Evolutionary conservation across 139 green algal species (phyloP), one percentile per base, ranked within the genome.

Genomic region (Closterium sp.): DNA sequence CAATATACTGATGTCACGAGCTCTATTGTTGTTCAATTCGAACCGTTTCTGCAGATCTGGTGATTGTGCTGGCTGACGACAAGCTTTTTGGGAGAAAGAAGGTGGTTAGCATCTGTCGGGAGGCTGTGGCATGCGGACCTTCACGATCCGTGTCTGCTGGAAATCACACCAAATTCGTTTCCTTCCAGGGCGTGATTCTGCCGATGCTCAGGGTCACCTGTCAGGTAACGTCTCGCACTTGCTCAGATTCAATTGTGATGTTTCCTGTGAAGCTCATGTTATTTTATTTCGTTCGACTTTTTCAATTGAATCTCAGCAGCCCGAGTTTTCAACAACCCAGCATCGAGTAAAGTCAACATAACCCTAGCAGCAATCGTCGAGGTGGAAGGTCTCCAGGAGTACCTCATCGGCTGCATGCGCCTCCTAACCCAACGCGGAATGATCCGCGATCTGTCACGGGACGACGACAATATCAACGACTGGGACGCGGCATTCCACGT

Each of bases 281-380:
- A 7, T 30, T 31, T 2, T 38, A 3, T 38, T 38, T 38, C 32
- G 2, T 50, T 89, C 7, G 89, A 34, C 0, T 94, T 94, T 91
- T 94, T 30, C 34, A 10, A 70, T 29, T 17, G 31, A 45, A 21
- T 30, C 9, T 89, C 32, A 31, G 9, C 89, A 32, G 50, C 2
- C 79, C 87, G 31, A 21, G 31, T 5, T n/a, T n/a, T n/a, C 89
- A 94, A 94, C 89, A 91, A 93, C 28, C 91, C 91, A 2, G 73
- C 30, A 24, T 94, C 91, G 24, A 31, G 32, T 22, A 50, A 32
- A n/a, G 91, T 94, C 24, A 94, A 94, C 73, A 5, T 70, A 4
- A 29, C 94, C 19, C n/a, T 93, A 11, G 91, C 91, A 27, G n/a
- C 91, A 27, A 88, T 93, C 9, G 31, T 94, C n/a, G 70, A 93